Conservation (phyloP, 768 basidiomycete genomes). For the Pholiota molesta region DNA sequence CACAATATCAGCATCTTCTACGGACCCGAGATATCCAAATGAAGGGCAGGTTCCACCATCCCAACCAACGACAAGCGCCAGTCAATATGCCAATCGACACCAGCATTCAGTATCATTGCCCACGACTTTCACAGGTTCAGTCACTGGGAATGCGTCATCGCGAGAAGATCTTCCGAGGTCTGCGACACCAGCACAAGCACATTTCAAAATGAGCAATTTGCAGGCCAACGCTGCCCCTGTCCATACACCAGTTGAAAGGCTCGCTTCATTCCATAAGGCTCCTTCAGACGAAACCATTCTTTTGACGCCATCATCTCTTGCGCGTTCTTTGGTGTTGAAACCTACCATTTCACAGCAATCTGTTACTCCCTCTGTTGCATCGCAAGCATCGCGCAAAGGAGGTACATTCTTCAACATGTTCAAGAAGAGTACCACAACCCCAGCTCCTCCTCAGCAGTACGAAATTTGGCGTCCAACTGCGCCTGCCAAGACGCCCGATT, state of each 20-base stretch:
- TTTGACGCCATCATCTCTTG: constrained; percentile 68
- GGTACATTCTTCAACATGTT: constrained; percentile 41
- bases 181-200: constrained; percentile 14
- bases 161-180: constrained; percentile 12
- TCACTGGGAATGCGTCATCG: constrained; percentile 1
- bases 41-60: constrained; percentile 6
- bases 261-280: constrained; percentile 28
- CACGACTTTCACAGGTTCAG: constrained; percentile 8
- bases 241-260: constrained; percentile 10
- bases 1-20: constrained; percentile 1
- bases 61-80: constrained; percentile 4
- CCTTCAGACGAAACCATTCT: constrained; percentile 56
- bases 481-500: constrained; percentile 20
- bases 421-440: constrained; percentile 22
- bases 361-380: constrained; percentile 41
- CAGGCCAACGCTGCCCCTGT: constrained; percentile 4
- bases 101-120: constrained; percentile 41
- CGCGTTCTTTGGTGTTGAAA: constrained; percentile 48
- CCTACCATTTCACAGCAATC: constrained; percentile 43
- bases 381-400: constrained; percentile 40
- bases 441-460: constrained; percentile 24
- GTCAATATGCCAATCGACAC: constrained; percentile 26
- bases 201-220: constrained; percentile 8
- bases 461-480: constrained; percentile 28
- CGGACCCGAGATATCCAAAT: constrained; percentile 6